Conservation (phyloP, 177 flowering plant species). For the Vitis hybrid region DNA sequence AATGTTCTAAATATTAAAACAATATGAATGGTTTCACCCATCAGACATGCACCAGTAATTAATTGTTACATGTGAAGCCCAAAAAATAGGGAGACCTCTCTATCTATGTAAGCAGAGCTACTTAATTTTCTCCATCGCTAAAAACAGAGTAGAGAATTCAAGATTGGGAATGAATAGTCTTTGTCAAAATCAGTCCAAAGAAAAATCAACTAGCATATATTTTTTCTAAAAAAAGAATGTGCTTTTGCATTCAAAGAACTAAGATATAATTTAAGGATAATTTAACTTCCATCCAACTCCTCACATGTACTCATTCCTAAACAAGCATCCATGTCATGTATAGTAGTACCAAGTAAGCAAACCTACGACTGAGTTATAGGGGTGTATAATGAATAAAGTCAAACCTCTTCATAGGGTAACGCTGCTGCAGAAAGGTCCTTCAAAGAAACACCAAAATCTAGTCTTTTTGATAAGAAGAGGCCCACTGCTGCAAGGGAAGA, state of each 20-base stretch:
- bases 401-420: constrained; percentile 83
- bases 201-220: neutral
- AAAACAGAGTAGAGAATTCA: too few species aligned
- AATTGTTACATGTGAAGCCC: too few species aligned
- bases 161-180: too few species aligned
- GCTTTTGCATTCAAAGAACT: neutral
- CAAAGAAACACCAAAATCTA: constrained; percentile 91
- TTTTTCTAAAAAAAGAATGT: neutral
- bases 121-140: too few species aligned
- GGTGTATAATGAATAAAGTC: neutral
- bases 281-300: neutral
- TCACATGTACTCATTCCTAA: neutral
- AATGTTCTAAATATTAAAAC: too few species aligned
- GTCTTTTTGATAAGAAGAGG: constrained; percentile 58
- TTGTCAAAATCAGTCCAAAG: too few species aligned
- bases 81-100: neutral
- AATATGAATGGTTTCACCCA: too few species aligned
- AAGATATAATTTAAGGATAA: neutral
- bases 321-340: neutral
- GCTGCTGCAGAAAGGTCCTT: constrained; percentile 82
- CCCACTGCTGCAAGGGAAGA: constrained; percentile 69
- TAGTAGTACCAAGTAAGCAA: too few species aligned
- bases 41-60: too few species aligned
- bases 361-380: neutral
- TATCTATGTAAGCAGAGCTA: neutral